Base-by-base conservation (phyloP, 345 rosid genomes). In the Gossypium turneri region DNA sequence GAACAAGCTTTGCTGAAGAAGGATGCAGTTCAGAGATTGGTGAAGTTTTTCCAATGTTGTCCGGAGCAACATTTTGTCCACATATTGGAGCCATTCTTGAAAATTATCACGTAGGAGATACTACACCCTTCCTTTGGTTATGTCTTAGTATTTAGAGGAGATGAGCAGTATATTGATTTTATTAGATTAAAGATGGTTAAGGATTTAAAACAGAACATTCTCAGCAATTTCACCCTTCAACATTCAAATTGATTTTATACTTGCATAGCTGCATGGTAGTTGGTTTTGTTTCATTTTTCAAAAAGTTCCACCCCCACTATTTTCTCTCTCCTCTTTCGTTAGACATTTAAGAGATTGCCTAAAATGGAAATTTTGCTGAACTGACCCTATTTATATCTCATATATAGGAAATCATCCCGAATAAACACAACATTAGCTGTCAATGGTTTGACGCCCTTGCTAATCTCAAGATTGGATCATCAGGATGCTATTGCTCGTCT, bases 401-500 rank as follows among this genome's bases (percentile, higher is more conserved):
- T 70, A 75, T 80, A 58, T 90, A 94, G 98, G 87, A 94, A 94
- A 88, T 94, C 98, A 60, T 85, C 88, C 58, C 89, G 91, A 76
- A 93, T 95, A 84, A 95, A 95, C 77, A 95, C 91, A 66, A 93
- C 97, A 11, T 81, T 95, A 81, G 99, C 99, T 79, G 97, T 93
- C 22, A 93, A 91, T 84, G 99, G 99, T 61, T 86, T 95, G 88
- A 95, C 99, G 12, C 96, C 99, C 2, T 78, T 95, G 79, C 98
- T 95, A 5, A 87, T 95, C 50, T 85, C 91, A 59, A 91, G 96
- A 81, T 85, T 95, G 80, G 97, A 95, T 81, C 97, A 95, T 73
- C 99, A 89, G 80, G 99, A 95, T 87, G 99, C 98, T 9, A 91
- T 95, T 76, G 98, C 98, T 77, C 96, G 99, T 71, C 94, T 95